phyloP scores from a whole-genome alignment of 1,284 basidiomycete species.

The Fomes fomentarius region DNA sequence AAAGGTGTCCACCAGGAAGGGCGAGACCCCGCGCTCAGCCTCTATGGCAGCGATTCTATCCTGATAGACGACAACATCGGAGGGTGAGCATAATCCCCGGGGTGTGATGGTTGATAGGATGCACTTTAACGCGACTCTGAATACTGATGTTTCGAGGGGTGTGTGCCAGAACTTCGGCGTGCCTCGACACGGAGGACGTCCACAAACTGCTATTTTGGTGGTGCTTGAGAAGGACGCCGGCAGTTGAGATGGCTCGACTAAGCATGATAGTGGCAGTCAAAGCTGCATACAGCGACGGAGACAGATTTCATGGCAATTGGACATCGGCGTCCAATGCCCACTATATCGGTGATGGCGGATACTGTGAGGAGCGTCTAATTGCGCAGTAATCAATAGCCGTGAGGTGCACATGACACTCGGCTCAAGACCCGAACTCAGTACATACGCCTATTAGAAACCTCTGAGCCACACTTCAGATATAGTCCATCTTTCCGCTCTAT shows the following conservation, averaged over 20 bases:
- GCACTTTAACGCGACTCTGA: slow-evolving; percentile 22
- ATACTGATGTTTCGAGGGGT: slow-evolving; percentile 3
- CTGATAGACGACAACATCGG: slow-evolving; percentile 7
- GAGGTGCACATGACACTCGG: too few species aligned
- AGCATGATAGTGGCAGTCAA: slow-evolving; percentile 16
- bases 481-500: slow-evolving; percentile 42
- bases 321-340: slow-evolving; percentile 3
- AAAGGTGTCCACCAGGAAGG: slow-evolving; percentile 69
- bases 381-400: too few species aligned
- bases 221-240: not conserved
- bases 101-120: not conserved
- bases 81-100: not conserved
- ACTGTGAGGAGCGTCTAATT: too few species aligned
- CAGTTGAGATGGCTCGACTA: not conserved
- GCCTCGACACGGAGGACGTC: slow-evolving; percentile 8
- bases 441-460: slow-evolving; percentile 26
- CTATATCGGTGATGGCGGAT: slow-evolving; percentile 5
- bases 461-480: slow-evolving; percentile 52
- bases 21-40: slow-evolving; percentile 45
- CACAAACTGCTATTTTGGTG: slow-evolving; percentile 7
- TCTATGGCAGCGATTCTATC: slow-evolving; percentile 56
- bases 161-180: slow-evolving; percentile 14
- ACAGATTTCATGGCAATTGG: not conserved
- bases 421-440: not conserved
- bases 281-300: not conserved